Base-by-base conservation (phyloP, 768 basidiomycete genomes). In the Boletales sp. region DNA sequence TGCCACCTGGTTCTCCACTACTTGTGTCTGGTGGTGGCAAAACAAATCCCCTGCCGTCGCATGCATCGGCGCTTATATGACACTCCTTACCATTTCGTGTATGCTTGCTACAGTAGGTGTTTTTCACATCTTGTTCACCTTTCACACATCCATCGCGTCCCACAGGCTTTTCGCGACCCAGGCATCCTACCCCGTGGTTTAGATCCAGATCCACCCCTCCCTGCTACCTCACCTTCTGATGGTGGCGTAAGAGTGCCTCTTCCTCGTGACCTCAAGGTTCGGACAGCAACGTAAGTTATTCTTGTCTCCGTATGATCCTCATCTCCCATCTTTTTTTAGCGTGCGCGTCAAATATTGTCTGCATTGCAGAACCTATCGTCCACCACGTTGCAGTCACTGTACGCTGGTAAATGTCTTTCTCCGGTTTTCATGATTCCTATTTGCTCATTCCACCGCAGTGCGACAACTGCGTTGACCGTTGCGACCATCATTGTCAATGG, bases 401-500 rank as follows among this genome's bases (percentile, higher is more conserved):
- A 91, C 93, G 66, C 80, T 96, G 82, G 92, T 91, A 58, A 21
- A 4, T 62, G 77, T 14, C 2, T 12, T 4, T 31, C 19, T 14
- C 5, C 21, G 21, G 21, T 33, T 15, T 4, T 0, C 4, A 2
- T 28, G 4, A 21, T 34, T 19, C 8, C 32, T n/a, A 38, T n/a
- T 5, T 30, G 21, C 50, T 62, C 41, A 51, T 32, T 30, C 39
- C 15, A 5, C 40, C 13, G 3, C 57, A 94, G 88, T 99, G 95
- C 64, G 92, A 96, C 60, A 98, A 98, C 64, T 99, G 95, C 62
- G 92, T 97, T 14, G 94, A 97, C 57, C 86, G 86, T 9, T 97
- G 94, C 57, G 94, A 95, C 65, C 90, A 94, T 62, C 91, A 92
- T 63, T 90, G 86, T 55, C 85, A 85, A 63, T 89, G 86, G 87